Conservation (phyloP, 169 alveolate species). For the Babesia caballi region DNA sequence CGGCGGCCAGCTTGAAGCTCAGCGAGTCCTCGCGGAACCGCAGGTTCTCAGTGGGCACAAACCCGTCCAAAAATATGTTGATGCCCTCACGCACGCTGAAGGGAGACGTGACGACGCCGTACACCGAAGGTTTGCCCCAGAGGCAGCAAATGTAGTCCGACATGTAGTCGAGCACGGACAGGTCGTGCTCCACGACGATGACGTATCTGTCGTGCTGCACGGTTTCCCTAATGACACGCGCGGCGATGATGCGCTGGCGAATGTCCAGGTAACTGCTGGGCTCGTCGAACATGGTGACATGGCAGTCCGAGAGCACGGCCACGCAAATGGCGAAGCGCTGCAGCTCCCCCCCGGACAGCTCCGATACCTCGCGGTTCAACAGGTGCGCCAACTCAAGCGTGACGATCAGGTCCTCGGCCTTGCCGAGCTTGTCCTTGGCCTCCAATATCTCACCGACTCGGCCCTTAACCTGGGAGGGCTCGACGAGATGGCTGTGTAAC, state of each 20-base stretch:
- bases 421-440: slow-evolving; percentile 87
- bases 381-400: slow-evolving; percentile 91
- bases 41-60: slow-evolving; percentile 98
- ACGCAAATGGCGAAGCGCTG: slow-evolving; percentile 97
- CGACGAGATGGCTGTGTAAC: background rate
- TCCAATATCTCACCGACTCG: slow-evolving; percentile 80
- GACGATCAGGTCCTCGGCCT: slow-evolving; percentile 79
- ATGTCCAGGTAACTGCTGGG: slow-evolving; percentile 99
- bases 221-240: slow-evolving; percentile 87
- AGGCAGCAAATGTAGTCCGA: slow-evolving; percentile 98
- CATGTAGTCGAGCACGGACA: slow-evolving; percentile 97
- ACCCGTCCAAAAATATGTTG: slow-evolving; percentile 97
- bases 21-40: slow-evolving; percentile 97
- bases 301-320: slow-evolving; percentile 90
- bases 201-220: slow-evolving; percentile 90
- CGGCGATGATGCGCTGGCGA: slow-evolving; percentile 95
- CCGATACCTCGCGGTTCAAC: slow-evolving; percentile 90
- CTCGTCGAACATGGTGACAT: slow-evolving; percentile 98
- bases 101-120: slow-evolving; percentile 99
- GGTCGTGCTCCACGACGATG: slow-evolving; percentile 98
- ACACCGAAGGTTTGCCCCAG: slow-evolving; percentile 98
- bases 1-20: slow-evolving; percentile 85
- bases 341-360: slow-evolving; percentile 98
- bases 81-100: slow-evolving; percentile 98
- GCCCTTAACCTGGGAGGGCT: slow-evolving; percentile 55